Conservation (phyloP, 306 rosid genomes). For the Rubus idaeus region DNA sequence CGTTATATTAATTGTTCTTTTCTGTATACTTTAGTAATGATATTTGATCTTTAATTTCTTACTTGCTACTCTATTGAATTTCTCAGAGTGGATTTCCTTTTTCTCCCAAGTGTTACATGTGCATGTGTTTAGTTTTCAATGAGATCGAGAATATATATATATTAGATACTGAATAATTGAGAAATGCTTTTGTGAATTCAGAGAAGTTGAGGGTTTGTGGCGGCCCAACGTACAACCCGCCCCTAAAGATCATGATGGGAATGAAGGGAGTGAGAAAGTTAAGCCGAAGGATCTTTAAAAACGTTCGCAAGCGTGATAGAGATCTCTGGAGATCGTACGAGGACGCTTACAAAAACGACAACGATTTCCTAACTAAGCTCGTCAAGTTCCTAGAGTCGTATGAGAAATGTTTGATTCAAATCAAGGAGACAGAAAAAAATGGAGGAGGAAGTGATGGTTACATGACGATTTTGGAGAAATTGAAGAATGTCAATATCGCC, state of each 20-base stretch:
- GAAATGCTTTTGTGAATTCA: background rate
- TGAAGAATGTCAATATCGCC: background rate
- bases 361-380: background rate
- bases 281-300: background rate
- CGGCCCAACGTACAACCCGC: too few relatives aligned
- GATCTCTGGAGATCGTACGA: background rate
- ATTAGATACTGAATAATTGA: background rate
- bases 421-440: background rate
- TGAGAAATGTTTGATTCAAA: background rate
- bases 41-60: too few relatives aligned
- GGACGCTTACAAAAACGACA: background rate
- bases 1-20: too few relatives aligned
- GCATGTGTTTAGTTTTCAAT: too few relatives aligned
- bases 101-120: too few relatives aligned
- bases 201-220: background rate
- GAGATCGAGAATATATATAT: too few relatives aligned
- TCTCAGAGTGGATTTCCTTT: too few relatives aligned
- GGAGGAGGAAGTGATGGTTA: background rate
- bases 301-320: background rate
- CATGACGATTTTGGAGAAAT: background rate
- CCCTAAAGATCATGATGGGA: too few relatives aligned
- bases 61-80: too few relatives aligned
- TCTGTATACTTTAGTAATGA: too few relatives aligned
- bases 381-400: background rate
- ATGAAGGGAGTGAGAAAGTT: background rate